A percentile compares a stretch with the other conserved stretches of the same genome.
These are phyloP conservation scores for Geotrichum armillariae DNA, from an alignment of 1,139 yeast species.

Conservation along the genomic window DNA sequence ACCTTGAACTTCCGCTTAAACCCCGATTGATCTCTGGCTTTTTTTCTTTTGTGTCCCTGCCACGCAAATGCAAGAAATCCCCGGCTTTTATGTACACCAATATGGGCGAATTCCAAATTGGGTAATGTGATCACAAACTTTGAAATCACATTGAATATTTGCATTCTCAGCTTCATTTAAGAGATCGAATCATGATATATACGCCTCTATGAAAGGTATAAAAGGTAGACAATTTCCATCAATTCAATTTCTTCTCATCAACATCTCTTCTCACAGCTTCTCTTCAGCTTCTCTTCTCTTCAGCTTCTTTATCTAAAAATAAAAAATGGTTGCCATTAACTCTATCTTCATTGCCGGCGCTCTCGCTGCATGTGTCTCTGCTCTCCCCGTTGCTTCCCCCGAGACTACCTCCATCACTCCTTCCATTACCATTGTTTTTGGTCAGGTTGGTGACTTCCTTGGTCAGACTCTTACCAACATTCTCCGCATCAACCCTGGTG, in stretches of 20 bases:
- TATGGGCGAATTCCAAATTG: too few species aligned
- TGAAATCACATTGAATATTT: too few species aligned
- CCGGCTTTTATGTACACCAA: too few species aligned
- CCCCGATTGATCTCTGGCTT: too few species aligned
- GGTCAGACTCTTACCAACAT: neutral
- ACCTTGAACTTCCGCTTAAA: too few species aligned
- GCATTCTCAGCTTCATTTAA: too few species aligned
- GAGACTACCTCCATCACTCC: neutral
- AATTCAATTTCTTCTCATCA: neutral
- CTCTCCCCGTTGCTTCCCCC: conserved; percentile 2
- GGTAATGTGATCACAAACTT: too few species aligned
- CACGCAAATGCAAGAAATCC: too few species aligned
- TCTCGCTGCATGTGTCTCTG: conserved; percentile 9
- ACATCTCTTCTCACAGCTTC: neutral
- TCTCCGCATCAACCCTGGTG: neutral
- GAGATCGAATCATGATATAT: too few species aligned
- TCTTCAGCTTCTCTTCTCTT: neutral
- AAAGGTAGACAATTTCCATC: too few species aligned
- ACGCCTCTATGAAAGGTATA: too few species aligned
- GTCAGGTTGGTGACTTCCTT: conserved; percentile 1
- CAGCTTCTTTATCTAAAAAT: neutral
- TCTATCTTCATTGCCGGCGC: conserved; percentile 7
- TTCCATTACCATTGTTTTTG: conserved; percentile 1
- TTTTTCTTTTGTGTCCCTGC: too few species aligned
- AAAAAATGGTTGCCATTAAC: conserved; percentile 10